Evolutionary conservation across 2,329 filamentous ascomycete species (phyloP), one percentile per base, ranked within the genome.

Genomic region (Fusarium dlaminii): DNA sequence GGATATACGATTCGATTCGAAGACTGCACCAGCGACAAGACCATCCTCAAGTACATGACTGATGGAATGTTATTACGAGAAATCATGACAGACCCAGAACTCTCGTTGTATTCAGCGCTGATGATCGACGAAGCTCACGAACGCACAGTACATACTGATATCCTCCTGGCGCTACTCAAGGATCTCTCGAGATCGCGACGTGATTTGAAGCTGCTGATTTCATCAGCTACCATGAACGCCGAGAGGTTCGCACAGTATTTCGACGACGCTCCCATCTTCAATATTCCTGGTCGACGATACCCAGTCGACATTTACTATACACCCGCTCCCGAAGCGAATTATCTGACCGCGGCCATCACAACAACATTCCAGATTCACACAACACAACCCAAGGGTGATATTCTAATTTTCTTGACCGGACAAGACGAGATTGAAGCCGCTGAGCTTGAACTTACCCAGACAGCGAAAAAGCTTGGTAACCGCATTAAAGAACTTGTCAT

Each of bases 121-220:
- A 98, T 99, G 92, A 96, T 99, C 64, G 96, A 99, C 80, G 96
- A 99, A 81, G 96, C 96, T 1, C 96, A 99, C 88, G 96, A 99
- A 81, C 89, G 96, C 75, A 98, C 94, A 0, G 89, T 98, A 2
- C 91, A 94, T 60, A 98, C 96, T 0, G 96, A 99, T 82, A 95
- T 99, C 64, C 83, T 98, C 13, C 89, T 98, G 67, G 94, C 94
- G 17, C 83, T 99, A 39, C 88, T 98, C 65, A 98, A 98, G 79
- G 96, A 98, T 83, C 88, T 98, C 70, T 92, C 94, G 1, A 88
- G 93, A 69, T 93, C 93, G 59, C 87, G 96, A 46, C 94, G 93
- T 7, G 96, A 98, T 70, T 84, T 99, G 59, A 97, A 96, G 81
- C 84, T 99, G 1, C 87, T 99, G 37, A 98, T 99, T 63, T 96